phyloP scores from a whole-genome alignment of 2,329 filamentous ascomycete genomes.

The Colletotrichum eremochloae region DNA sequence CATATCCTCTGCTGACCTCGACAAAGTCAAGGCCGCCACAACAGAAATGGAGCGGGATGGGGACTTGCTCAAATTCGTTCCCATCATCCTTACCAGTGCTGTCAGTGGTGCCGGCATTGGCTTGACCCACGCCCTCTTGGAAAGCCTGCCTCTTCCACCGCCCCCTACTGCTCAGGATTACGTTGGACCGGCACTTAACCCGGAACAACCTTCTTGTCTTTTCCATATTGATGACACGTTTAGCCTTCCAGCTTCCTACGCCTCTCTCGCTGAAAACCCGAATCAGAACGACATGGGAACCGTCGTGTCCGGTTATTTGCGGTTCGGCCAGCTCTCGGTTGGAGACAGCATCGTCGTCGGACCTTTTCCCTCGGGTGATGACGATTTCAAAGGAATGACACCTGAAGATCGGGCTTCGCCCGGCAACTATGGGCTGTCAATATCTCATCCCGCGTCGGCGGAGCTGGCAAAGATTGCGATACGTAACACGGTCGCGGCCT shows the following conservation, averaged over 20 bases:
- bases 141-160: constrained; percentile 78
- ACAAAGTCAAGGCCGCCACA: constrained; percentile 70
- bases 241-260: constrained; percentile 75
- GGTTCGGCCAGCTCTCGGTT: constrained; percentile 81
- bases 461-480: constrained; percentile 67
- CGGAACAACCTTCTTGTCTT: constrained; percentile 72
- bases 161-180: constrained; percentile 66
- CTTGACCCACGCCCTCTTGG: constrained; percentile 84
- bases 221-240: constrained; percentile 96
- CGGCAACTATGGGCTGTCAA: constrained; percentile 63
- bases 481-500: constrained; percentile 65
- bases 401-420: constrained; percentile 63
- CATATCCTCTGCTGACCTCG: constrained; percentile 68
- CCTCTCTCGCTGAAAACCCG: constrained; percentile 56
- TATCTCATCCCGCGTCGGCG: constrained; percentile 66
- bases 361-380: constrained; percentile 75
- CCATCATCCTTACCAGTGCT: constrained; percentile 89
- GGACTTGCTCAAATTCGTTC: constrained; percentile 70
- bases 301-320: constrained; percentile 88
- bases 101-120: constrained; percentile 87
- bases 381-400: constrained; percentile 56
- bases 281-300: constrained; percentile 66
- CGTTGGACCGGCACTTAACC: constrained; percentile 67
- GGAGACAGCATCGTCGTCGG: constrained; percentile 85
- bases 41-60: constrained; percentile 60